These are phyloP conservation scores for Fragaria nilgerrensis DNA, from an alignment of 306 rosid species.

Conservation along the genomic window DNA sequence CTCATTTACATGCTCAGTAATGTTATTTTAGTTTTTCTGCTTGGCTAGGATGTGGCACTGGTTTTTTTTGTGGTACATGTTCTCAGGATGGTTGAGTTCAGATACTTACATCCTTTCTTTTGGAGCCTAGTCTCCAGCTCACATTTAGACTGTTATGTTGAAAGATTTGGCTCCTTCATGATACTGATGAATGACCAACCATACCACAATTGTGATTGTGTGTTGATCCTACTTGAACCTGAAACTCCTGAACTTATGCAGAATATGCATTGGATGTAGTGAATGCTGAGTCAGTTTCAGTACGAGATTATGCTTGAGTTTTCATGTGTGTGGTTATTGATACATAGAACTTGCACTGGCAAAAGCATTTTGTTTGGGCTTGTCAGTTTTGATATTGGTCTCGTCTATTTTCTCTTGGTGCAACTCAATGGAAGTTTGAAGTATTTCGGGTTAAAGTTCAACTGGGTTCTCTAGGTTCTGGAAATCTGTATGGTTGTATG, in stretches of 20 bases:
- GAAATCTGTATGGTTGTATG: background rate
- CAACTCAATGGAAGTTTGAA: background rate
- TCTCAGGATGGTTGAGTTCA: slow-evolving; percentile 32
- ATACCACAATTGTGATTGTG: slow-evolving; percentile 5
- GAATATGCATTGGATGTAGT: background rate
- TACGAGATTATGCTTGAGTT: slow-evolving; percentile 10
- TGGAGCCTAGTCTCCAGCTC: slow-evolving; percentile 15
- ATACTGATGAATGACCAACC: slow-evolving; percentile 10
- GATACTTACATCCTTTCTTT: slow-evolving; percentile 8
- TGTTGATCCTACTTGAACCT: slow-evolving; percentile 6
- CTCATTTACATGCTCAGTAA: background rate
- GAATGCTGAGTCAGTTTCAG: background rate
- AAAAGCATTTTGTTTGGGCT: slow-evolving; percentile 10
- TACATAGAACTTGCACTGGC: background rate
- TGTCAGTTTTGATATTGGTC: background rate
- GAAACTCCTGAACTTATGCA: background rate
- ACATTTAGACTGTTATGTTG: slow-evolving; percentile 19
- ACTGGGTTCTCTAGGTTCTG: slow-evolving; percentile 1
- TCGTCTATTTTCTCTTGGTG: background rate
- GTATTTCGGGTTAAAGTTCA: background rate
- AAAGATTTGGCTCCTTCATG: slow-evolving; percentile 18
- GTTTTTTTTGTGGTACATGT: slow-evolving; percentile 5
- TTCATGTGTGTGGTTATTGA: background rate
- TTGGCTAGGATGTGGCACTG: slow-evolving; percentile 20
- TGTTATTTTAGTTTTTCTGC: slow-evolving; percentile 23